phyloP scores from a whole-genome alignment of 768 basidiomycete genomes.

The Myochromella boudieri region DNA sequence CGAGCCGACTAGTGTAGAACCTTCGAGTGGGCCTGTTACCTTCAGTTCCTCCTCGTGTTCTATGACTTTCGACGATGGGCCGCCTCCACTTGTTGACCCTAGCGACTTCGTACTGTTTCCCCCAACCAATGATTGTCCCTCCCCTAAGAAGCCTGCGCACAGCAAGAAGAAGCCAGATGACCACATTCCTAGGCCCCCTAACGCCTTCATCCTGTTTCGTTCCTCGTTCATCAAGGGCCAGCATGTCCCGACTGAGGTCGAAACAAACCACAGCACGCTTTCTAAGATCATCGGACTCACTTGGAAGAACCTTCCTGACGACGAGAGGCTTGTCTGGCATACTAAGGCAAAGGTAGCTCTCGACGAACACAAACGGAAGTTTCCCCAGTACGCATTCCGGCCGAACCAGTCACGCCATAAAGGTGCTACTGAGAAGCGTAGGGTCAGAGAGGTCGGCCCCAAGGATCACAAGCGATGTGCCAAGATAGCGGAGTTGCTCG shows the following conservation, averaged over 20 bases:
- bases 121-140: conserved; percentile 31
- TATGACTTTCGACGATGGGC: conserved; percentile 51
- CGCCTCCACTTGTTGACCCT: conserved; percentile 36
- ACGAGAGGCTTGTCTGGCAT: conserved; percentile 80
- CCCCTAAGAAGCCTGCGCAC: conserved; percentile 50
- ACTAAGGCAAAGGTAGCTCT: conserved; percentile 69
- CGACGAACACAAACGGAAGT: conserved; percentile 74
- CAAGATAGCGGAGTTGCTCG: conserved; percentile 67
- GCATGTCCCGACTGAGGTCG: conserved; percentile 73
- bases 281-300: conserved; percentile 85
- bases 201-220: conserved; percentile 86
- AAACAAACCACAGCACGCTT: conserved; percentile 80
- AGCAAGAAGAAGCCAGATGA: conserved; percentile 70
- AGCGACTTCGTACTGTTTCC: conserved; percentile 60
- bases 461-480: conserved; percentile 64
- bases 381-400: conserved; percentile 74
- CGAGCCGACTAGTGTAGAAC: conserved; percentile 31
- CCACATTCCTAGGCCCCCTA: conserved; percentile 82
- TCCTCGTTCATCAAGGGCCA: conserved; percentile 80
- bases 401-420: conserved; percentile 54
- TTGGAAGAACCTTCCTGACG: conserved; percentile 75
- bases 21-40: conserved; percentile 36
- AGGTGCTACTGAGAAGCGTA: conserved; percentile 47
- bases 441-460: conserved; percentile 60
- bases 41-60: conserved; percentile 63